A percentile compares a stretch with the other conserved stretches of the same genome.
phyloP scores from a whole-genome alignment of 805 yeast genomes.

The Naumovozyma dairenensis region DNA sequence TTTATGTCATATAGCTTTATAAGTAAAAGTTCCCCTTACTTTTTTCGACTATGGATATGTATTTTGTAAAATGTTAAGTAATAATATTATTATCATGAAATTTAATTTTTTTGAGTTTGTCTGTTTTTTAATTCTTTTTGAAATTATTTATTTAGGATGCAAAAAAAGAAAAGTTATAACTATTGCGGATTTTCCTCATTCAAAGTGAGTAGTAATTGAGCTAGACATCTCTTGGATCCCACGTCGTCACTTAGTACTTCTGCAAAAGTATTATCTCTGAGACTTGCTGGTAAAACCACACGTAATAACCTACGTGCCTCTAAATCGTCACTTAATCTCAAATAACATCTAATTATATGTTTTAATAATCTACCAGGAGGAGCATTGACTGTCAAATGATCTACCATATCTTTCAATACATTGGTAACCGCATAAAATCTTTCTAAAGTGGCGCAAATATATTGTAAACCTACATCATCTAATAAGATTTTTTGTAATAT shows the following conservation, averaged over 20 bases:
- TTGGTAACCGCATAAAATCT: conserved; percentile 89
- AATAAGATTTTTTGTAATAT: conserved; percentile 86
- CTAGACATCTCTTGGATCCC: conserved; percentile 77
- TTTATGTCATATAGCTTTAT: too few relatives aligned
- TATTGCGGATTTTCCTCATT: conserved; percentile 29
- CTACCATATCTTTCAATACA: conserved; percentile 80
- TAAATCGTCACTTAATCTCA: conserved; percentile 78
- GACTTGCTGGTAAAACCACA: conserved; percentile 74
- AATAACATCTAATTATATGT: conserved; percentile 89
- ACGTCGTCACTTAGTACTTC: conserved; percentile 73
- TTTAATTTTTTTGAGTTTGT: too few relatives aligned
- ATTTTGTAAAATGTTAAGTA: too few relatives aligned
- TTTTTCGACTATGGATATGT: too few relatives aligned
- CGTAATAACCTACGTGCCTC: conserved; percentile 85
- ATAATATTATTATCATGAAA: too few relatives aligned
- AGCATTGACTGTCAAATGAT: conserved; percentile 56
- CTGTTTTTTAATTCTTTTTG: too few relatives aligned
- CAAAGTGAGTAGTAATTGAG: conserved; percentile 67
- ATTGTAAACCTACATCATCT: conserved; percentile 84
- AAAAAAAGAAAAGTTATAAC: too few relatives aligned
- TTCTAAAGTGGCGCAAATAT: conserved; percentile 91
- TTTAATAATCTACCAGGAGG: conserved; percentile 80
- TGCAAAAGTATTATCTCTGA: conserved; percentile 67
- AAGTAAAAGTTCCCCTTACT: too few relatives aligned
- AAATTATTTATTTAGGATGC: too few relatives aligned